Evolutionary conservation across 1,284 basidiomycete species (phyloP), one percentile per base, ranked within the genome.

Genomic region (Moniliella sp.): DNA sequence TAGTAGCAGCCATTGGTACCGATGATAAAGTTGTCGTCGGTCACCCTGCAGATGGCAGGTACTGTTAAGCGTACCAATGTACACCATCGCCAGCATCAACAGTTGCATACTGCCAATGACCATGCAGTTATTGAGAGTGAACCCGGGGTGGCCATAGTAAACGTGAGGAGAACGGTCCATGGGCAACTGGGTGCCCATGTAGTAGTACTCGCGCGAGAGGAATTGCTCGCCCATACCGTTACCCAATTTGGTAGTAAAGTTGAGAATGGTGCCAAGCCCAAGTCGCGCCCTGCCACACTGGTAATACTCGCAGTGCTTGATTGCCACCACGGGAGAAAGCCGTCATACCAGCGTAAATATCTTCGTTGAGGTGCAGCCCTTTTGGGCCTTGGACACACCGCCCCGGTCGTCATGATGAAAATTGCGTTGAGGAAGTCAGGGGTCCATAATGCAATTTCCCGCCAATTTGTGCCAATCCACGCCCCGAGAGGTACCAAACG

Each of bases 161-260:
- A 94, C 97, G 33, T 91, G 94, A 59, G 97, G 67, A 76, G 94
- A 97, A 32, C 91, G 76, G 61, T 97, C 91, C 61, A 93, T 75
- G 25, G 88, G 86, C 28, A 97, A 71, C 62, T 97, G 88, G n/a
- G 91, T 97, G 32, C 88, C 91, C 45, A 97, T 66, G 62, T 97
- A 97, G 65, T 97, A 97, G 66, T 97, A 94, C 66, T 97, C 88
- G 50, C 88, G 74, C 65, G 82, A 91, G 46, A 97, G 72, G 81
- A 94, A 86, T 64, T 97, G 88, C 63, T 97, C 91, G 34, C 88
- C 91, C 88, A n/a, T n/a, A 66, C 91, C 91, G 28, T 86, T 94
- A 18, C 91, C 88, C 44, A 97, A 84, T 72, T 97, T 97, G 42
- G 88, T 97, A 68, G 84, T 81, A 76, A 97, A 97, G 64, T 97